Evolutionary conservation across 2,329 filamentous ascomycete species (phyloP), one percentile per base, ranked within the genome.

Genomic region (Waltergamsia citrina): DNA sequence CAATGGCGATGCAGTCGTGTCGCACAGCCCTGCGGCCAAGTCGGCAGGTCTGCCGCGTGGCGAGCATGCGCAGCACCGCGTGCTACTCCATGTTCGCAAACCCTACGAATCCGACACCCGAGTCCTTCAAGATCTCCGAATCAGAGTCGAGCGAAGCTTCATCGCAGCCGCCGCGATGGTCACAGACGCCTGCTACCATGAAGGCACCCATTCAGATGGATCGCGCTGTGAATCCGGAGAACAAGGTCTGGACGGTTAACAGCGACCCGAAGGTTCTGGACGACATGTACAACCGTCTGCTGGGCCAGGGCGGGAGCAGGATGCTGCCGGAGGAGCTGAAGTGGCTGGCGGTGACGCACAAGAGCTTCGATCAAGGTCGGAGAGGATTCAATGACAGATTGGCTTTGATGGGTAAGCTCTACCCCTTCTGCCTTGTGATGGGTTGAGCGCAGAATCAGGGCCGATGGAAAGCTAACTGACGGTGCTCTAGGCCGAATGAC

Each of bases 311-410:
- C 29, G 85, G 84, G 37, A 74, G 83, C 45, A 74, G 71, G 46
- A 56, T 92, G 54, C 67, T 98, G 38, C 79, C 82, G 3, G 88
- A 95, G 12, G 90, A 98, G 62, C 69, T 92, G 41, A 96, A 95
- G 64, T 98, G 92, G 92, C 66, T 96, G 50, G 88, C 88, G 20
- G 76, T 98, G 36, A 98, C 92, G 44, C 92, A 96, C 60, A 96
- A 96, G 74, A 95, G 87, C 60, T 96, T 94, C 52, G 90, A 98
- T 54, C 87, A 96, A 53, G 92, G 88, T 34, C 71, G 86, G 51
- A 80, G 88, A 67, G 90, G 90, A 1, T 94, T 90, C 63, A 98
- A 98, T 56, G 90, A 95, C 51, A 76, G 85, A 41, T 65, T 98
- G 57, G 85, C 87, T n/a, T 87, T 85, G 51, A 65, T 94, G 35